Base-by-base conservation (phyloP, 495 filamentous ascomycete genomes). In the Penicillium pulvis region DNA sequence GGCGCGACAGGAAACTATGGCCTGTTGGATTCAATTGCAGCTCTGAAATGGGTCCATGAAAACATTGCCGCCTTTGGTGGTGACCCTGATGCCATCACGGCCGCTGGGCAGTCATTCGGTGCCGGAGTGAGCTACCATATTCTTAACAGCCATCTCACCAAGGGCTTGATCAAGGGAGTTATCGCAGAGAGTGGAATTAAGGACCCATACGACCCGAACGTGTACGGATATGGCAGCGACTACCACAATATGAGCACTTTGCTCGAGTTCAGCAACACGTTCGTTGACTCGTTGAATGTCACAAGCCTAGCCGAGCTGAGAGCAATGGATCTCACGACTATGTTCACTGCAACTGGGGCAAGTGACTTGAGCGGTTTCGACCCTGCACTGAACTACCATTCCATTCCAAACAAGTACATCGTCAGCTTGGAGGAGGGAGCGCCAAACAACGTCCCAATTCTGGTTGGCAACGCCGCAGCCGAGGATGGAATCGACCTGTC, bases 101-200 rank as follows among this genome's bases (percentile, higher is more conserved):
- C 24, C 1, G 45, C 20, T 28, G 45, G 45, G 4, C 45, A 47
- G 23, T 47, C 45, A 26, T 47, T 47, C 12, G 45, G 45, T 16
- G 23, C 45, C 45, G 45, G 45, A 26, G 23, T 19, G 4, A 16
- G 19, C 7, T 47, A 47, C 10, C 45, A 47, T 26, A 1, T 47
- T 6, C 3, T 47, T 5, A 47, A 47, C 45, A 47, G 20, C 23
- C 19, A 24, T 7, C 20, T 26, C 0, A 6, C 45, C 5, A 47
- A 47, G 23, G 45, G 45, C 19, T 16, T 47, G 5, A 47, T 47
- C 23, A 47, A 47, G 45, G 45, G 45, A 26, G 45, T 10, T 11
- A 47, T 47, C 24, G 45, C 45, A 10, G 45, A 47, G 45, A 47
- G 45, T 47, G 45, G 45, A 3, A 24, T 47, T 6, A 47, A 47